Evolutionary conservation across 768 basidiomycete genomes (phyloP).

Genomic region (Leucocoprinus leucothites): DNA sequence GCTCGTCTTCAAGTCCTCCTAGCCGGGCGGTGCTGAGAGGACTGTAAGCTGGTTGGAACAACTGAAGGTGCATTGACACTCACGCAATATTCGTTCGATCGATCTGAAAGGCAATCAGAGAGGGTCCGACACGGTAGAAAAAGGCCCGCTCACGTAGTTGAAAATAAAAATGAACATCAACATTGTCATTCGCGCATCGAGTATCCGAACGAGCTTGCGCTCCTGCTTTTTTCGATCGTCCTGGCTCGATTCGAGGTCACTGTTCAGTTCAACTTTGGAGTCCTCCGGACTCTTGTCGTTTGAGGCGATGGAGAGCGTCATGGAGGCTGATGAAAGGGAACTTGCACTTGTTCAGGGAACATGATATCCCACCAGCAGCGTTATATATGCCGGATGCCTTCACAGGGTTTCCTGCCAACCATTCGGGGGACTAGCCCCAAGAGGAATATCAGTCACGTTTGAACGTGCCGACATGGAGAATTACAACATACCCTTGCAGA

Average conservation of each 20-base stretch:
- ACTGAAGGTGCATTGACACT: conserved; percentile 15
- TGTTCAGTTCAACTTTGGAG: neutral
- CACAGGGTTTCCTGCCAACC: too few species aligned
- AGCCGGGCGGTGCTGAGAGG: conserved; percentile 47
- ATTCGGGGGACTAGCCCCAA: neutral
- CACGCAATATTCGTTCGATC: conserved; percentile 57
- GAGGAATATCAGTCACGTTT: neutral
- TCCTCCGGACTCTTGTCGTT: neutral
- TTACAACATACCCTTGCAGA: too few species aligned
- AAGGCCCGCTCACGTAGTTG: conserved; percentile 22
- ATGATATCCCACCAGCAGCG: neutral
- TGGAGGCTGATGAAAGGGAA: neutral
- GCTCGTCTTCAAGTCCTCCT: conserved; percentile 48
- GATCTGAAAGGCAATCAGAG: conserved; percentile 30
- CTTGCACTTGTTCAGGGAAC: neutral
- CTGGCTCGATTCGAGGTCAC: neutral
- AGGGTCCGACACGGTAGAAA: too few species aligned
- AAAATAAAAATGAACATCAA: conserved; percentile 22
- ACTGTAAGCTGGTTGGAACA: neutral
- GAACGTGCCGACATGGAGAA: too few species aligned
- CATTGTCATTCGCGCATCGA: conserved; percentile 36
- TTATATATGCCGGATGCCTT: neutral
- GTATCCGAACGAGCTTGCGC: conserved; percentile 26
- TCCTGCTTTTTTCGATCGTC: conserved; percentile 7
- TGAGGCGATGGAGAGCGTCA: conserved; percentile 5